These are phyloP conservation scores for Capillidium heterosporum DNA, from an alignment of 371 early-diverging fungal genomes.

Conservation along the genomic window DNA sequence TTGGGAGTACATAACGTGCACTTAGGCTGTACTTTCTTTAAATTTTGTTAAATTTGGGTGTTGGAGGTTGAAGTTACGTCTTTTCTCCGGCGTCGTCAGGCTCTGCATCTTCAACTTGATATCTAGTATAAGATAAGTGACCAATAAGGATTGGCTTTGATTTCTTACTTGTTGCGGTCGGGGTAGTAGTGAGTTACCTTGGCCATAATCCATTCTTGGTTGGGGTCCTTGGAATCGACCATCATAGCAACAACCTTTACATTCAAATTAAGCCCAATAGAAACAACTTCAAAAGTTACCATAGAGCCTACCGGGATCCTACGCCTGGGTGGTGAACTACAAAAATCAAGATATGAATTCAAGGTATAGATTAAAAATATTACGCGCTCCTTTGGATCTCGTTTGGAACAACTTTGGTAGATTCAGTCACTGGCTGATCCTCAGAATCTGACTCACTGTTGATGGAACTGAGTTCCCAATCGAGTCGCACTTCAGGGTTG, in stretches of 20 bases:
- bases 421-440: neutral
- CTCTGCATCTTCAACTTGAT: constrained; percentile 55
- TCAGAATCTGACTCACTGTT: neutral
- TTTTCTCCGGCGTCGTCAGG: constrained; percentile 43
- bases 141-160: neutral
- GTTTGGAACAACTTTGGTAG: neutral
- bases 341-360: no score
- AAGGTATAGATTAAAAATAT: neutral
- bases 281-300: neutral
- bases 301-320: neutral
- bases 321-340: neutral
- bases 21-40: constrained; percentile 36
- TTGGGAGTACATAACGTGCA: constrained; percentile 37
- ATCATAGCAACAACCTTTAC: constrained; percentile 40
- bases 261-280: neutral
- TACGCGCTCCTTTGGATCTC: neutral
- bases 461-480: neutral
- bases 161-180: constrained; percentile 35
- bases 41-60: neutral
- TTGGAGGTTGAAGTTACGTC: constrained; percentile 19
- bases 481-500: neutral
- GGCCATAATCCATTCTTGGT: constrained; percentile 60
- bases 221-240: constrained; percentile 32
- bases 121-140: constrained; percentile 16
- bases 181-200: constrained; percentile 34